Base-by-base conservation (phyloP, 805 yeast species). In the Hanseniaspora lindneri region DNA sequence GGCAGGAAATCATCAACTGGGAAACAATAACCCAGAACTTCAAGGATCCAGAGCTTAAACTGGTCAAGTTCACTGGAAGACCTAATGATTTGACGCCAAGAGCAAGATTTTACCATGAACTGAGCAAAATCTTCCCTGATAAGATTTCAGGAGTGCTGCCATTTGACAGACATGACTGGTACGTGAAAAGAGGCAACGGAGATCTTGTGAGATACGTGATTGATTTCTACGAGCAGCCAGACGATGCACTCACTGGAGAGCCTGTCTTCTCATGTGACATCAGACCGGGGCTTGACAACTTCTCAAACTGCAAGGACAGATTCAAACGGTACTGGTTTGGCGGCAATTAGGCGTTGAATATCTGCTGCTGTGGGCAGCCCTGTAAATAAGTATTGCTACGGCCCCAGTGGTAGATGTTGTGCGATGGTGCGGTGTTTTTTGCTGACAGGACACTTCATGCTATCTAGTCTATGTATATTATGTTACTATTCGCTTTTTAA, bases 131-230 rank as follows among this genome's bases (percentile, higher is more conserved):
- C 1, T 82, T 81, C 68, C 97, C 98, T 1, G 67, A 71, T 14
- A 70, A 72, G 10, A 89, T 77, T 66, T 80, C 77, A 52, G 66
- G 79, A 1, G 81, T 81, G 54, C 85, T 94, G 3, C 99, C 99
- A 6, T 92, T 92, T 59, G 99, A 92, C 64, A 78, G 99, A 63
- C 99, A 92, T 59, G 99, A 92, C 66, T 92, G 99, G 99, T 83
- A 94, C 2, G 95, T 92, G 4, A 70, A 89, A 55, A 74, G 98
- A 58, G 70, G 76, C 11, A 68, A 64, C 48, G 66, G 64, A 1
- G 68, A 72, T 44, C 68, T 79, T 56, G 87, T 92, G 19, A 74
- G 98, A 53, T 92, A 92, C 58, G 94, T 92, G 27, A 87, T 92
- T 58, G 99, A 92, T 63, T 92, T 89, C 63, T 92, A 92, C 62